Evolutionary conservation across 2,329 filamentous ascomycete genomes (phyloP).

Genomic region (Dothidotthia symphoricarpi): DNA sequence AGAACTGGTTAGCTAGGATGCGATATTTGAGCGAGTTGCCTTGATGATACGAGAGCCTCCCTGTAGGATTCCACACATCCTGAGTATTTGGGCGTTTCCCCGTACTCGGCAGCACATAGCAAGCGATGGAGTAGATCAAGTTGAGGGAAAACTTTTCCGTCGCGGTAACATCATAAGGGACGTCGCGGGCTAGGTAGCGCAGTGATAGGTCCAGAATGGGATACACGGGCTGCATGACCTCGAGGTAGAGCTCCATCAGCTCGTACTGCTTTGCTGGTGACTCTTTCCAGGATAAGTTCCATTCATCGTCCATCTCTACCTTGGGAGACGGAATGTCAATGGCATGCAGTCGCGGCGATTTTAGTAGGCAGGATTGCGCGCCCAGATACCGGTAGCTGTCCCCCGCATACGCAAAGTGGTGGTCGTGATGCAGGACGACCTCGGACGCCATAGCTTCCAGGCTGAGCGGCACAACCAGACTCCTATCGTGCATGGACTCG

Average conservation of each 20-base stretch:
- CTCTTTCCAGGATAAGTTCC: constrained; percentile 23
- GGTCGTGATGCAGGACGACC: constrained; percentile 22
- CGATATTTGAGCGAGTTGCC: constrained; percentile 33
- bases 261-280: constrained; percentile 27
- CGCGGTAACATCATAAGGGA: constrained; percentile 24
- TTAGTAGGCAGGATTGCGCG: constrained; percentile 35
- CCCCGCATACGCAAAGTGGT: constrained; percentile 35
- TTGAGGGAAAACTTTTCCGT: constrained; percentile 33
- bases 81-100: constrained; percentile 21
- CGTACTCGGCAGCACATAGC: constrained; percentile 31
- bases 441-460: constrained; percentile 18
- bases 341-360: constrained; percentile 29
- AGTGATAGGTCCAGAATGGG: constrained; percentile 30
- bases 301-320: constrained; percentile 27
- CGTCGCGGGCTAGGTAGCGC: constrained; percentile 25
- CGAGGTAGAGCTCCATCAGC: constrained; percentile 32
- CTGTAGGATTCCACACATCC: constrained; percentile 22
- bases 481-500: constrained; percentile 12
- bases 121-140: constrained; percentile 40
- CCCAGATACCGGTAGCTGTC: constrained; percentile 38
- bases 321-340: constrained; percentile 15
- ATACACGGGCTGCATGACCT: constrained; percentile 29
- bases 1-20: constrained; percentile 26
- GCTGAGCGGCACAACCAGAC: constrained; percentile 8
- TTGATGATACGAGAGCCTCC: constrained; percentile 31